Evolutionary conservation across 2,329 filamentous ascomycete genomes (phyloP), one percentile per base, ranked within the genome.

Genomic region (Chaetomiaceae sp.): DNA sequence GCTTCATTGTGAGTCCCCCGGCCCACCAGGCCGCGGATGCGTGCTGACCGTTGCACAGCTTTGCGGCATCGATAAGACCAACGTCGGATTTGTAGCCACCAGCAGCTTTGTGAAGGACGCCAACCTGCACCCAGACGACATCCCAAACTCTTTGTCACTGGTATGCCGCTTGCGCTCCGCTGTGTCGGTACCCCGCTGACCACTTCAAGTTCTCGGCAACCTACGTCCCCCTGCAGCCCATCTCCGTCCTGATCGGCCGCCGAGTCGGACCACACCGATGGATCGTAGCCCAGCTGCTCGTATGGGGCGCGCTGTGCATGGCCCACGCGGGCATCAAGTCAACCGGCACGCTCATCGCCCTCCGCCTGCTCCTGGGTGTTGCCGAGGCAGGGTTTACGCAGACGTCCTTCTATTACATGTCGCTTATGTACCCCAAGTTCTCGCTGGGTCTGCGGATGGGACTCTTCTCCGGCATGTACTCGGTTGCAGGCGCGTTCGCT

Each of bases 191-290:
- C n/a, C n/a, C n/a, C n/a, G n/a, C n/a, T n/a, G n/a, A n/a, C n/a
- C n/a, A n/a, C n/a, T n/a, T n/a, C n/a, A n/a, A 42, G 40, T 43
- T 43, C 41, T 43, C 41, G 8, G 41, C 41, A 15, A 43, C 41
- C 2, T 43, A 43, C 33, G 41, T 43, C 8, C 41, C 41, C 8
- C 41, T 43, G 11, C 41, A 43, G 12, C 41, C 41, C 7, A 10
- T 43, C 41, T 14, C 17, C 6, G 22, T 20, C 7, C 33, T 43
- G 10, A 22, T 43, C 41, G 41, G 22, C 14, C 41, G 41, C 17
- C 41, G 41, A 11, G 8, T 43, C 41, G 41, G 41, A 7, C 22
- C 33, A 22, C 33, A 43, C 33, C 24, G 17, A 8, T 43, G 10
- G 11, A 15, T 43, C 24, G 11, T 33, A 5, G 2, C n/a, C 12